A percentile compares a stretch with the other conserved stretches of the same genome.
These are phyloP conservation scores for Eucalyptus cladocalyx DNA, from an alignment of 345 rosid species.

Conservation along the genomic window DNA sequence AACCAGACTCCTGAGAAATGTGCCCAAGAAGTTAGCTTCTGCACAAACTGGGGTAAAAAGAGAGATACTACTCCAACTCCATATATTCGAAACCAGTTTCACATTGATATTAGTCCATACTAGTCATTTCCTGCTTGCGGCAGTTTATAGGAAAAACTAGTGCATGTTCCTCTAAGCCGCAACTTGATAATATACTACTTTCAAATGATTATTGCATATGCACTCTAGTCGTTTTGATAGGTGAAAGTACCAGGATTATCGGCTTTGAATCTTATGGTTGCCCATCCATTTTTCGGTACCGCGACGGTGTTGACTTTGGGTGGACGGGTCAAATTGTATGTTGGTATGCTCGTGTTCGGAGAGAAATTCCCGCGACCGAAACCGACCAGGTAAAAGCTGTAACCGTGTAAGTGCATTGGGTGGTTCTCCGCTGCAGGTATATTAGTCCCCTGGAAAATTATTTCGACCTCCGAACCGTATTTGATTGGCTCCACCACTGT, in stretches of 20 bases:
- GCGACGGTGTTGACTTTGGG: constrained; percentile 19
- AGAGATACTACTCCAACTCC: background rate
- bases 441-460: constrained; percentile 31
- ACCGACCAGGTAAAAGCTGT: constrained; percentile 30
- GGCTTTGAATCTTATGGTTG: constrained; percentile 12
- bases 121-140: background rate
- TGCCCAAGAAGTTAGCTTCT: background rate
- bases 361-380: constrained; percentile 18
- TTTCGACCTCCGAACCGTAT: constrained; percentile 21
- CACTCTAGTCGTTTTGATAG: background rate
- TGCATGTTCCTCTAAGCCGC: background rate
- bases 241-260: constrained; percentile 11
- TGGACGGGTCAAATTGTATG: constrained; percentile 17
- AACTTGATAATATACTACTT: background rate
- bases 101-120: background rate
- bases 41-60: background rate
- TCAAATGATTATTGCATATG: background rate
- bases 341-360: background rate
- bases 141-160: background rate
- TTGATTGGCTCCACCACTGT: constrained; percentile 3
- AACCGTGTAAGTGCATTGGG: constrained; percentile 34
- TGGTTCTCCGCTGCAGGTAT: constrained; percentile 5
- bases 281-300: constrained; percentile 13
- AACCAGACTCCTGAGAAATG: background rate
- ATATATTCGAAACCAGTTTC: background rate